Conservation (phyloP, 345 rosid species). For the Linum lewisii region DNA sequence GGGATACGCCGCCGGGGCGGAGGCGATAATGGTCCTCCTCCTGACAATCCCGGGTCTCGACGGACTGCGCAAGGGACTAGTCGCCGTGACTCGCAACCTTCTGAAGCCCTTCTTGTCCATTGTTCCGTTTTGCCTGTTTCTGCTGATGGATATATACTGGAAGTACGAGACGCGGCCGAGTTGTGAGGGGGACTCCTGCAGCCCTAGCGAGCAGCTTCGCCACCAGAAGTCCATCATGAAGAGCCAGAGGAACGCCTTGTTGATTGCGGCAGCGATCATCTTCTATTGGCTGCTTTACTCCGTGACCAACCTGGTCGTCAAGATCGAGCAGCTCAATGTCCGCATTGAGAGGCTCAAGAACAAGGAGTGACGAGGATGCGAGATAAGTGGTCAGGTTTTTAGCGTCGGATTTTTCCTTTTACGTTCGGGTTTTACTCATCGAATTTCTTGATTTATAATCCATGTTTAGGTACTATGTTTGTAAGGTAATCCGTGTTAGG, state of each 20-base stretch:
- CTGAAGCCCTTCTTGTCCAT: slow-evolving; percentile 78
- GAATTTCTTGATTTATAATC: too few relatives aligned
- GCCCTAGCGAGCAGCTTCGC: slow-evolving; percentile 71
- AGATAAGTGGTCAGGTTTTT: slow-evolving; percentile 8
- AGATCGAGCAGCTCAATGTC: slow-evolving; percentile 62
- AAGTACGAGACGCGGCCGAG: slow-evolving; percentile 76
- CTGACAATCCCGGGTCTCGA: slow-evolving; percentile 80
- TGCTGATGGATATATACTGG: slow-evolving; percentile 88
- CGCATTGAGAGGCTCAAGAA: slow-evolving; percentile 64
- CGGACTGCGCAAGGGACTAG: slow-evolving; percentile 56
- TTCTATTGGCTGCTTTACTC: slow-evolving; percentile 84
- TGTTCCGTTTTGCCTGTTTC: slow-evolving; percentile 82
- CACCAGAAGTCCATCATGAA: slow-evolving; percentile 91
- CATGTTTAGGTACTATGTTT: too few relatives aligned
- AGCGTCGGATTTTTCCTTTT: not conserved
- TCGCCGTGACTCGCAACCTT: slow-evolving; percentile 79
- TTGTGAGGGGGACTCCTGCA: slow-evolving; percentile 65
- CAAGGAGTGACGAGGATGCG: slow-evolving; percentile 12
- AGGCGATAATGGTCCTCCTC: slow-evolving; percentile 80
- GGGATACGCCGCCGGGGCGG: slow-evolving; percentile 82
- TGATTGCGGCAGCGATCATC: slow-evolving; percentile 60
- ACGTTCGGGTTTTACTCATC: not conserved
- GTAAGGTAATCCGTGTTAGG: too few relatives aligned
- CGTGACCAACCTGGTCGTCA: slow-evolving; percentile 55
- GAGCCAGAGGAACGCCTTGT: slow-evolving; percentile 78